Base-by-base conservation (phyloP, 495 filamentous ascomycete genomes). In the Penicillium ochrochloron region DNA sequence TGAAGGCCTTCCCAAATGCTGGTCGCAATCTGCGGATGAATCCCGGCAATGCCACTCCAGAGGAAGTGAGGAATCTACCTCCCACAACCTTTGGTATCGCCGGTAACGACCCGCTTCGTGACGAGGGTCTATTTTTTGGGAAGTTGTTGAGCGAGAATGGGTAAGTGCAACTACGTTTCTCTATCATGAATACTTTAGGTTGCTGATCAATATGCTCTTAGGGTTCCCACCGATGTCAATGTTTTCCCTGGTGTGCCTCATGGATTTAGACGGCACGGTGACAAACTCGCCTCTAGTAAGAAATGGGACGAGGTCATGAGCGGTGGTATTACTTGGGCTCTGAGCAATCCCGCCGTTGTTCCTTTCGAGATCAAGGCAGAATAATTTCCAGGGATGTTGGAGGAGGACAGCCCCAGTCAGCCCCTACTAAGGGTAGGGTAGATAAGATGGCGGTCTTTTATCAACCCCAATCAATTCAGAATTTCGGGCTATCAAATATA, bases 171-270 rank as follows among this genome's bases (percentile, higher is more conserved):
- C 31, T 33, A 33, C 8, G 7, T 6, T 33, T 33, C 8, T 33
- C 31, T 33, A 33, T 33, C 0, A 33, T 5, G 31, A 33, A 9
- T 33, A 7, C 31, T 33, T 33, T 9, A 9, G 31, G 8, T 57
- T 37, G 37, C 33, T 57, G 9, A 60, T 3, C 2, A 17, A 15
- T 0, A 10, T 25, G 3, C 42, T 2, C 12, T 6, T 62, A 83
- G 79, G 6, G 75, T 83, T 8, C 71, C 80, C 6, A 82, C 79
- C 0, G 58, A 80, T 61, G 70, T 80, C 2, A 65, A 75, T 62
- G 61, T 83, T 34, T 82, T 82, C 69, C 68, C 57, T n/a, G 81
- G 80, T 0, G 63, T 83, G 11, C 80, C 81, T 25, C 81, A 84
- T 73, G 80, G 76, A 10, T 84, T 82, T 62, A 64, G 82, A 31